These are phyloP conservation scores for Pochonia chlamydosporia DNA, from an alignment of 2,329 filamentous ascomycete species.

Conservation along the genomic window DNA sequence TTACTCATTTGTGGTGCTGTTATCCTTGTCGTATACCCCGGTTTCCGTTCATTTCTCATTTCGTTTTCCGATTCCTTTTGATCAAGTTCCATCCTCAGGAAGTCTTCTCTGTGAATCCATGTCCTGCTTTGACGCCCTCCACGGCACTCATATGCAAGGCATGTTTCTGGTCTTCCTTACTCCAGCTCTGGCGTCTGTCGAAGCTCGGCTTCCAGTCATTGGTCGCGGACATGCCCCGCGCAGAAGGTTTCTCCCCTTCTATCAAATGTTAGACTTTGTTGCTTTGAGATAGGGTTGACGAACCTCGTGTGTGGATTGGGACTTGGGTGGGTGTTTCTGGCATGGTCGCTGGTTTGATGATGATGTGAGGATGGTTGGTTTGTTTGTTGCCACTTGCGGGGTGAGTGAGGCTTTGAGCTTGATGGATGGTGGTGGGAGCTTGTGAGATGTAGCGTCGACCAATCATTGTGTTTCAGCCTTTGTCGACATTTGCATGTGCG, in stretches of 20 bases:
- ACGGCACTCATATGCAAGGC: conserved; percentile 41
- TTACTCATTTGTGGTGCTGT: no score
- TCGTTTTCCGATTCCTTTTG: neutral
- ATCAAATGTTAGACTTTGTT: no score
- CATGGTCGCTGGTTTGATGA: neutral
- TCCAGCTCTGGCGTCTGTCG: conserved; percentile 46
- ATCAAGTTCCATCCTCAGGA: neutral
- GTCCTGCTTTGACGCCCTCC: conserved; percentile 26
- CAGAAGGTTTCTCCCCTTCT: no score
- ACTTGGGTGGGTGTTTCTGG: neutral
- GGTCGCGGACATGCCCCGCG: conserved; percentile 22
- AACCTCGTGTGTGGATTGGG: neutral
- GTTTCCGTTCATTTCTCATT: neutral
- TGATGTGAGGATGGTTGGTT: no score
- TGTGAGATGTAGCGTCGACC: no score
- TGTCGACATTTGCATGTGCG: no score
- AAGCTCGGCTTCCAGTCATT: conserved; percentile 40
- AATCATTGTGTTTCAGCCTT: no score
- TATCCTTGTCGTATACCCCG: neutral
- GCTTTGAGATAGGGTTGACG: no score
- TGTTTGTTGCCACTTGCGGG: neutral
- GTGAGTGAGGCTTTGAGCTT: neutral
- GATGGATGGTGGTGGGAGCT: no score
- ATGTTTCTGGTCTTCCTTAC: conserved; percentile 48
- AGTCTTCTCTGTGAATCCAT: conserved; percentile 37